Evolutionary conservation across 2,329 filamentous ascomycete species (phyloP).

Genomic region (Stagonosporopsis rhizophila): DNA sequence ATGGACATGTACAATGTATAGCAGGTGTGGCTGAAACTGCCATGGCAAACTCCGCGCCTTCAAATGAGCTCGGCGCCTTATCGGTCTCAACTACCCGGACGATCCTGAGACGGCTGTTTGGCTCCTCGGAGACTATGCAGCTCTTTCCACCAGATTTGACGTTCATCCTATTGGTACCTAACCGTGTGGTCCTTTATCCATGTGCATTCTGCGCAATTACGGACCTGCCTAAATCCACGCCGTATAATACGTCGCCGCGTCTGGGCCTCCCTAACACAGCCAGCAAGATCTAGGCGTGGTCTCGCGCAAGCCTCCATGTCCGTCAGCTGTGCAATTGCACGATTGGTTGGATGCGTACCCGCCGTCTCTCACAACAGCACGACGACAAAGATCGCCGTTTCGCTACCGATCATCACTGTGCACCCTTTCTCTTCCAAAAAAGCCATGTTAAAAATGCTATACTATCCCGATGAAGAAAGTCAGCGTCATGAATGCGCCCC

Average conservation of each 20-base stretch:
- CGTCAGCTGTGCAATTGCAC: constrained; percentile 1
- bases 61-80: background rate
- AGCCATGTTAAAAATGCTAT: constrained; percentile 12
- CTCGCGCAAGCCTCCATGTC: constrained; percentile 1
- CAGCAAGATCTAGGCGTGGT: constrained; percentile 1
- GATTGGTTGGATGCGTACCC: constrained; percentile 7
- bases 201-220: background rate
- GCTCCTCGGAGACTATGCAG: background rate
- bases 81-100: background rate
- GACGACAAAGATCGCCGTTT: constrained; percentile 7
- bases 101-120: background rate
- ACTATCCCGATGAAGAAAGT: background rate
- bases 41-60: background rate
- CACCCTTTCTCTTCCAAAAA: background rate
- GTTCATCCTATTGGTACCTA: background rate
- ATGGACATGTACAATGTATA: background rate
- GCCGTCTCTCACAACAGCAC: constrained; percentile 5
- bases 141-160: background rate
- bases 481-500: background rate
- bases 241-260: background rate
- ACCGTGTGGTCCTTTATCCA: background rate
- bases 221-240: background rate
- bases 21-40: background rate
- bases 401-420: constrained; percentile 12
- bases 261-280: background rate